Conservation (phyloP, 805 yeast species). For the Saccharomycopsis javanensis region DNA sequence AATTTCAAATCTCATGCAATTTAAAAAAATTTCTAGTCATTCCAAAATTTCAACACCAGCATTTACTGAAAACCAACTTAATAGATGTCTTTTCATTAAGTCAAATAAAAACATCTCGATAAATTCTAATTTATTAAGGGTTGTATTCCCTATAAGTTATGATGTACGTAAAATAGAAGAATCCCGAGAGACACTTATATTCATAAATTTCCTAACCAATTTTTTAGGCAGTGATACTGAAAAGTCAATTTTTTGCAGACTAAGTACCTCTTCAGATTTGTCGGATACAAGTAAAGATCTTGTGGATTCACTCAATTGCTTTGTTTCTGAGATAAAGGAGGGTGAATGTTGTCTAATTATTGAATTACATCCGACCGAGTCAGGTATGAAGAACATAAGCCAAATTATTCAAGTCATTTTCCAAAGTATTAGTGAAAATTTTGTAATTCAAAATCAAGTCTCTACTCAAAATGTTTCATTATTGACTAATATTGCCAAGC, state of each 20-base stretch:
- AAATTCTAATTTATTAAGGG: slow-evolving; percentile 30
- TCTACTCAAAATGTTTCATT: background rate
- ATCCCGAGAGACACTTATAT: slow-evolving; percentile 23
- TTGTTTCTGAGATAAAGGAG: slow-evolving; percentile 28
- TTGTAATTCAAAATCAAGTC: background rate
- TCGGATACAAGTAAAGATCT: background rate
- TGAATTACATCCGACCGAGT: slow-evolving; percentile 39
- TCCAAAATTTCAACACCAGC: slow-evolving; percentile 20
- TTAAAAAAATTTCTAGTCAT: slow-evolving; percentile 17
- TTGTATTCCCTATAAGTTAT: slow-evolving; percentile 35
- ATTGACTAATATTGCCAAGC: slow-evolving; percentile 27
- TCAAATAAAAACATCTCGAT: slow-evolving; percentile 20
- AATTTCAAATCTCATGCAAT: slow-evolving; percentile 6
- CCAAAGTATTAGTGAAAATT: slow-evolving; percentile 16
- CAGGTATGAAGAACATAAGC: slow-evolving; percentile 31
- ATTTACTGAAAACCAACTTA: slow-evolving; percentile 22
- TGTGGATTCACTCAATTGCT: background rate
- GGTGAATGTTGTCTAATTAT: slow-evolving; percentile 36
- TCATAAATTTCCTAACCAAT: slow-evolving; percentile 42
- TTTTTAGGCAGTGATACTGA: slow-evolving; percentile 46
- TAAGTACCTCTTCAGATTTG: background rate
- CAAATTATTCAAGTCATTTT: slow-evolving; percentile 19
- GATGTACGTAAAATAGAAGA: background rate
- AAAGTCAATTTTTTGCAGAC: background rate
- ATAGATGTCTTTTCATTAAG: slow-evolving; percentile 32